Base-by-base conservation (phyloP, 768 basidiomycete genomes). In the Chlorophyllum brunneum region DNA sequence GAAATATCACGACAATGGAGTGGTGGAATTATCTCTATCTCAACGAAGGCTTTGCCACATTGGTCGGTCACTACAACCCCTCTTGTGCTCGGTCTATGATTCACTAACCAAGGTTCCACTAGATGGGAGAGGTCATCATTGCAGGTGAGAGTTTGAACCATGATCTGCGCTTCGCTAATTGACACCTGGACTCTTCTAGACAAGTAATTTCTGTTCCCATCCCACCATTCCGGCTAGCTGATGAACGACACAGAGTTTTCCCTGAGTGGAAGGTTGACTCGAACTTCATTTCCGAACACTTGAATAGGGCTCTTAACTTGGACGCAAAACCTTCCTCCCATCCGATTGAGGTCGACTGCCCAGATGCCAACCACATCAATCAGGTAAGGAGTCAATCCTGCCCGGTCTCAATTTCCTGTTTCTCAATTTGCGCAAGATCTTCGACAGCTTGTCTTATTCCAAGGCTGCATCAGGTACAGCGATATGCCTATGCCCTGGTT, bases 1-100 rank as follows among this genome's bases (percentile, higher is more conserved):
- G 93, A 22, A 86, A 95, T 64, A 88, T 97, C 60, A 87, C 90
- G 5, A 95, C 92, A 0, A 94, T 95, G 92, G 81, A 82, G 61
- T 92, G 91, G 90, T 93, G 90, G 89, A 82, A 88, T 56, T 85
- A 88, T 65, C 75, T 92, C 42, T 89, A 88, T 66, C 69, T 90
- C 52, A 90, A 88, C 56, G 88, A 90, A 79, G 86, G 91, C n/a
- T 92, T 93, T 65, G 89, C 91, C 4, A 92, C 90, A 2, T 65
- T 93, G 71, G 88, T 87, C 56, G 51, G 80, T 69, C 48, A 16
- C 16, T 42, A 22, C 23, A 22, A 33, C 37, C n/a, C 23, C n/a
- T 18, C 26, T 26, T 23, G 34, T 34, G 7, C 3, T 1, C 23
- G 7, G 33, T 5, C 16, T 22, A 23, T 42, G 30, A 37, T 56